Percentiles rank a stretch among this genome's conserved stretches.
Conservation (phyloP, 192 early-diverging fungal genomes). For the Coemansia sp. region DNA sequence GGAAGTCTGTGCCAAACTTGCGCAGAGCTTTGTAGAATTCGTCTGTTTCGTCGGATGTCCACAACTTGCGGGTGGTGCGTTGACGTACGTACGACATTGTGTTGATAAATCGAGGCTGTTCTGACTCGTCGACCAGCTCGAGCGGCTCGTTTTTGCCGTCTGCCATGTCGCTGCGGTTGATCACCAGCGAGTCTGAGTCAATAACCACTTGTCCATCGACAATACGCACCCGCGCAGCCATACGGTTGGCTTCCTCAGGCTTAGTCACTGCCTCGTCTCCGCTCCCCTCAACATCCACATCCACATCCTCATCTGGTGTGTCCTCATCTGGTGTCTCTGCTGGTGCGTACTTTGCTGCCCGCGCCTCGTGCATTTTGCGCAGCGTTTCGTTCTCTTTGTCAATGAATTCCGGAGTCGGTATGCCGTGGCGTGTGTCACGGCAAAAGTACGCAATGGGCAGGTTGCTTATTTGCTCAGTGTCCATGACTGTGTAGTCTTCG, state of each 20-base stretch:
- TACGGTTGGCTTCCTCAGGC: constrained; percentile 13
- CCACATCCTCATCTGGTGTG: neutral
- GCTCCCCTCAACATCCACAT: too few species aligned
- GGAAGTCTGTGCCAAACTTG: constrained; percentile 49
- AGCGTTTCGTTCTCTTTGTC: constrained; percentile 40
- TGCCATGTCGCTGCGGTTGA: constrained; percentile 46
- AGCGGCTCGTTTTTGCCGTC: constrained; percentile 26
- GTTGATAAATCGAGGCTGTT: constrained; percentile 41
- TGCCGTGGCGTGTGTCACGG: constrained; percentile 35
- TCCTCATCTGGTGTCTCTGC: neutral
- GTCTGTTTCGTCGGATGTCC: constrained; percentile 44
- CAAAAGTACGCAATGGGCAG: constrained; percentile 47
- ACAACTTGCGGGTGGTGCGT: constrained; percentile 38
- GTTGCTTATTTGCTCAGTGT: constrained; percentile 30
- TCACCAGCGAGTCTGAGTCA: constrained; percentile 44
- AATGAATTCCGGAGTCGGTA: constrained; percentile 41
- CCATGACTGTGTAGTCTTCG: constrained; percentile 32
- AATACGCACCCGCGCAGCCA: constrained; percentile 50
- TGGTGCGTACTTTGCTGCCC: neutral
- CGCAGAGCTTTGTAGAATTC: constrained; percentile 41
- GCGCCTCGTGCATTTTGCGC: constrained; percentile 29
- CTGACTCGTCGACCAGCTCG: constrained; percentile 50
- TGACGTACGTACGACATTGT: constrained; percentile 39
- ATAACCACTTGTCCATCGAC: constrained; percentile 50
- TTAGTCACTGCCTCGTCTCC: constrained; percentile 1